A percentile compares a stretch with the other conserved stretches of the same genome.
Conservation (phyloP, 2,329 filamentous ascomycete genomes). For the Nothophaeocryptopus gaeumannii region DNA sequence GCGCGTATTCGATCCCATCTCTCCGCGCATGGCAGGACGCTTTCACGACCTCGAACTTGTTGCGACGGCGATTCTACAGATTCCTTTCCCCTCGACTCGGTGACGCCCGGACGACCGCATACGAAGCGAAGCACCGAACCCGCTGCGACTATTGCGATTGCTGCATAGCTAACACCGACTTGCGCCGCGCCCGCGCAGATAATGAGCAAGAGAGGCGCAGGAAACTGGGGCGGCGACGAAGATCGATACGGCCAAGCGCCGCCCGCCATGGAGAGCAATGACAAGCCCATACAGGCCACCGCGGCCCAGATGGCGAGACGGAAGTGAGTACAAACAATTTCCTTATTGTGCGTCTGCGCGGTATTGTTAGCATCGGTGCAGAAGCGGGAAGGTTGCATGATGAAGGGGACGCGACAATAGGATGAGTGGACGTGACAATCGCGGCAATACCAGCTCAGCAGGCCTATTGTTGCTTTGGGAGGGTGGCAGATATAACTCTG, state of each 20-base stretch:
- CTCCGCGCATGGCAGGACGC: slow-evolving; percentile 17
- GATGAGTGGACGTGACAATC: background rate
- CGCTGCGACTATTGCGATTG: no score
- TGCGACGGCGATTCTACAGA: slow-evolving; percentile 21
- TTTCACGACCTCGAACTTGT: slow-evolving; percentile 9
- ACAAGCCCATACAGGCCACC: slow-evolving; percentile 32
- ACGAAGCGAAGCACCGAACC: no score
- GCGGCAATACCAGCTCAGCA: slow-evolving; percentile 1
- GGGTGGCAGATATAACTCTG: no score
- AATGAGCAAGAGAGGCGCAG: slow-evolving; percentile 35
- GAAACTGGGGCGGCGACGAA: slow-evolving; percentile 27
- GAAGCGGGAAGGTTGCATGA: background rate
- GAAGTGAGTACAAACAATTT: slow-evolving; percentile 31
- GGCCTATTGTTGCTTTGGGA: no score
- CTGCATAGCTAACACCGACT: background rate
- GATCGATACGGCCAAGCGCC: slow-evolving; percentile 28
- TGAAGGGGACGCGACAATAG: slow-evolving; percentile 1
- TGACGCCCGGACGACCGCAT: slow-evolving; percentile 5
- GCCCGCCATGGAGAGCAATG: slow-evolving; percentile 18
- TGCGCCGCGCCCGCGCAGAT: slow-evolving; percentile 13
- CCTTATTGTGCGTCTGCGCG: slow-evolving; percentile 10
- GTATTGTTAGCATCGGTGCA: background rate
- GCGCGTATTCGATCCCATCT: no score
- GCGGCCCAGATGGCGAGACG: slow-evolving; percentile 36
- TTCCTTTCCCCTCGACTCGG: slow-evolving; percentile 8